Evolutionary conservation across 2,329 filamentous ascomycete genomes (phyloP).

Genomic region (Phoma sp.): DNA sequence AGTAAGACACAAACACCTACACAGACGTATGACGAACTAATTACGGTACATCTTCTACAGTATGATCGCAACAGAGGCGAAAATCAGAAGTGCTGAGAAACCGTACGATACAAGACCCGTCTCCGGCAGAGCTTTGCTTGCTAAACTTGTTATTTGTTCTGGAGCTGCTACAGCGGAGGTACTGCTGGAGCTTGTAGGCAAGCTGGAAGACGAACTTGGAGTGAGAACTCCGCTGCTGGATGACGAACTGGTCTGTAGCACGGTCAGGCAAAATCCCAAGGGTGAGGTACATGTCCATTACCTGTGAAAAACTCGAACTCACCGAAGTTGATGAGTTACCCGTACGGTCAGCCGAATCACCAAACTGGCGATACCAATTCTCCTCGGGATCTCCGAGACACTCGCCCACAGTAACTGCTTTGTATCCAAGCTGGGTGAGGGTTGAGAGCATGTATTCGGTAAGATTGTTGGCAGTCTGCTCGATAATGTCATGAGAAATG

Average conservation of each 20-base stretch:
- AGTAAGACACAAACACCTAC: too few species aligned
- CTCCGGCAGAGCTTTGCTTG: background rate
- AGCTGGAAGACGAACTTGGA: background rate
- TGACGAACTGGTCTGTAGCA: background rate
- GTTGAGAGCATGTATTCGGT: slow-evolving; percentile 54
- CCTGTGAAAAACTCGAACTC: background rate
- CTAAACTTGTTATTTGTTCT: background rate
- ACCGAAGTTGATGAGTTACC: background rate
- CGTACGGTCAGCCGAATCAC: slow-evolving; percentile 11
- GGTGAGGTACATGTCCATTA: background rate
- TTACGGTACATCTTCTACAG: too few species aligned
- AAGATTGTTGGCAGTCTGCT: slow-evolving; percentile 53
- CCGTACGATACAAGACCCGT: background rate
- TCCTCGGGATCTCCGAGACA: slow-evolving; percentile 53
- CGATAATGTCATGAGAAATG: slow-evolving; percentile 59
- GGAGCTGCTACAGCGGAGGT: background rate
- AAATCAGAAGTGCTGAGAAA: background rate
- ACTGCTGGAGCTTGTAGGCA: background rate
- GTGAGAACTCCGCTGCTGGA: background rate
- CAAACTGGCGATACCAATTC: slow-evolving; percentile 57
- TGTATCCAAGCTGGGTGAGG: slow-evolving; percentile 50
- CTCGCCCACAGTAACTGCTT: slow-evolving; percentile 55
- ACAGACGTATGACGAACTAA: too few species aligned
- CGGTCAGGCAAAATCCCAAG: background rate
- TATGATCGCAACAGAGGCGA: too few species aligned